Evolutionary conservation across 1,284 basidiomycete genomes (phyloP), one percentile per base, ranked within the genome.

Genomic region (Xanthoconium separans): DNA sequence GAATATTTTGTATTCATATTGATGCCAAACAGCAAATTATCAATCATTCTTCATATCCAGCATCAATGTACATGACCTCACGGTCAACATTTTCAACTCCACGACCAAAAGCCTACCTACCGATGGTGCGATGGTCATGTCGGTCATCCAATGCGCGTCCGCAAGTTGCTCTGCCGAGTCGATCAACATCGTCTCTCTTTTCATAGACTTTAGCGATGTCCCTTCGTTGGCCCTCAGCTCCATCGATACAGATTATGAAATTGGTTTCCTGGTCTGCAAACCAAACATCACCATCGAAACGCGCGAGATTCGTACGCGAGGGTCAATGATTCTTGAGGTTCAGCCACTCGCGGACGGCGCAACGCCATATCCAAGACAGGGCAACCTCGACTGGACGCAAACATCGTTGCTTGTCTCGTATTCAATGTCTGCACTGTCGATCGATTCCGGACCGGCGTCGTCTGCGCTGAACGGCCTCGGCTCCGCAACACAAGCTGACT

Each of bases 221-320:
- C 58, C 58, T 0, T 60, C 53, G 2, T 20, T 60, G 54, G 12
- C 1, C 2, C 57, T 57, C 34, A 57, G 41, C 24, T 33, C 55
- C 10, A 8, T 51, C 5, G 51, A 42, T 13, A 36, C 58, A 11
- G 55, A 60, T 27, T 59, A 61, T 13, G 39, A 57, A n/a, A 3
- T 65, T 2, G 55, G 48, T 4, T 65, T 64, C 51, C 49, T 64
- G 10, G 54, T 55, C 16, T 65, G 63, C 47, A 61, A 61, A 30
- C 63, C 63, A 1, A 65, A 64, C 33, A 48, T 61, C 18, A 58
- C 51, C 0, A 58, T 64, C 15, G 57, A 64, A 40, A 63, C 63
- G 5, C 55, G 64, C 2, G 61, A 65, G 40, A 37, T 64, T 18
- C 56, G 56, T 24, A 59, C 56, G 2, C 45, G 31, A 4, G 56